phyloP scores from a whole-genome alignment of 345 rosid species.

The Erysimum cheiranthoides region DNA sequence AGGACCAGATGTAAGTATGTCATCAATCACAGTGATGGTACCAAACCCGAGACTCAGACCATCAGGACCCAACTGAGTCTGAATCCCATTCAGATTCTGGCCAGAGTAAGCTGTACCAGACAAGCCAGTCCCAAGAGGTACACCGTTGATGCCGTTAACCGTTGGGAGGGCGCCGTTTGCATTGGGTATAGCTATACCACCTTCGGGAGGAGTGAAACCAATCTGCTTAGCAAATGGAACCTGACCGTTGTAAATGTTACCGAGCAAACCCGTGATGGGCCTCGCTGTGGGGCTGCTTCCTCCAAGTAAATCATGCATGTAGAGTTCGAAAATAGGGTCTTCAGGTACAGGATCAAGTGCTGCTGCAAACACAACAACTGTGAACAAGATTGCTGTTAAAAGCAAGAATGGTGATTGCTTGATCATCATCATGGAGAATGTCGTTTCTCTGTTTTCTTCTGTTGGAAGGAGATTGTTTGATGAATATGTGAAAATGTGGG shows the following conservation, averaged over 20 bases:
- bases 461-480: conserved; percentile 33
- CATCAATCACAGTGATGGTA: conserved; percentile 88
- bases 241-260: conserved; percentile 91
- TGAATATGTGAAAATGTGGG: conserved; percentile 39
- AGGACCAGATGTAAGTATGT: conserved; percentile 75
- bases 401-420: conserved; percentile 46
- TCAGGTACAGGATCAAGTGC: conserved; percentile 55
- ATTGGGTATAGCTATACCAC: conserved; percentile 79
- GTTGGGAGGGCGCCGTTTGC: conserved; percentile 91
- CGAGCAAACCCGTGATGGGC: conserved; percentile 90
- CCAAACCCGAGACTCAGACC: conserved; percentile 90
- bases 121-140: conserved; percentile 91
- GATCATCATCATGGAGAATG: conserved; percentile 56
- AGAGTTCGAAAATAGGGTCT: conserved; percentile 72
- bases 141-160: conserved; percentile 74
- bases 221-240: conserved; percentile 91
- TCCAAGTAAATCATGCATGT: conserved; percentile 92
- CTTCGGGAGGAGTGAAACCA: conserved; percentile 73
- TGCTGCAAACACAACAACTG: conserved; percentile 44
- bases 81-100: conserved; percentile 60
- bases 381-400: conserved; percentile 46
- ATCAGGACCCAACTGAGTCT: conserved; percentile 83
- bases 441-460: neutral
- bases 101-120: conserved; percentile 64
- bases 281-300: conserved; percentile 91